A percentile compares a stretch with the other conserved stretches of the same genome.
These are phyloP conservation scores for Colletotrichum falcatum DNA, from an alignment of 2,329 filamentous ascomycete species.

Conservation along the genomic window DNA sequence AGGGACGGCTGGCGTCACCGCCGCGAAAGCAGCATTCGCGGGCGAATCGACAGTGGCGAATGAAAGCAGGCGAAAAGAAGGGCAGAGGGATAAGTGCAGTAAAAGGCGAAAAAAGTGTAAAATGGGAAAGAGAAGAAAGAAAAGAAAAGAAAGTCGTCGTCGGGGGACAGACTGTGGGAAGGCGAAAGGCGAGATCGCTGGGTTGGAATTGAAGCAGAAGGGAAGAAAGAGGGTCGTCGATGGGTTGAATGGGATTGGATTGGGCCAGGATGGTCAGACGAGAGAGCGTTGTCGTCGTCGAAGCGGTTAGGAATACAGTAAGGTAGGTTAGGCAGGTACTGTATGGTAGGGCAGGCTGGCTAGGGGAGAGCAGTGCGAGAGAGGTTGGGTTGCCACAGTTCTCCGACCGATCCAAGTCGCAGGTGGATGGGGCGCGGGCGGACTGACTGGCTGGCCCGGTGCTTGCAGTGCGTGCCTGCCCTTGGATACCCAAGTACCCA, in stretches of 20 bases:
- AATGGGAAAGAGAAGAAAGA: no score
- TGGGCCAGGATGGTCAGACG: constrained; percentile 23
- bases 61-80: constrained; percentile 1
- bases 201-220: constrained; percentile 15
- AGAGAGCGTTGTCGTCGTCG: constrained; percentile 31
- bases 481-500: no score
- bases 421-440: constrained; percentile 32
- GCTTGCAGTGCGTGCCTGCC: background rate
- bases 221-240: background rate
- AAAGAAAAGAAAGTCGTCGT: constrained; percentile 15
- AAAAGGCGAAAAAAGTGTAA: background rate
- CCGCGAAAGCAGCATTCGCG: constrained; percentile 42
- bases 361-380: constrained; percentile 5
- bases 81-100: background rate
- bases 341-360: background rate
- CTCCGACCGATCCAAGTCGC: constrained; percentile 34
- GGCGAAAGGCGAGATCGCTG: constrained; percentile 11
- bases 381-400: constrained; percentile 22
- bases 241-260: background rate
- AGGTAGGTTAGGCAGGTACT: constrained; percentile 8
- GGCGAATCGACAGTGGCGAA: constrained; percentile 20
- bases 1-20: constrained; percentile 43
- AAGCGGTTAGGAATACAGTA: constrained; percentile 12
- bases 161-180: constrained; percentile 5
- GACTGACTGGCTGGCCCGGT: background rate